These are phyloP conservation scores for Tulasnella sp. DNA, from an alignment of 768 basidiomycete species.

Conservation along the genomic window DNA sequence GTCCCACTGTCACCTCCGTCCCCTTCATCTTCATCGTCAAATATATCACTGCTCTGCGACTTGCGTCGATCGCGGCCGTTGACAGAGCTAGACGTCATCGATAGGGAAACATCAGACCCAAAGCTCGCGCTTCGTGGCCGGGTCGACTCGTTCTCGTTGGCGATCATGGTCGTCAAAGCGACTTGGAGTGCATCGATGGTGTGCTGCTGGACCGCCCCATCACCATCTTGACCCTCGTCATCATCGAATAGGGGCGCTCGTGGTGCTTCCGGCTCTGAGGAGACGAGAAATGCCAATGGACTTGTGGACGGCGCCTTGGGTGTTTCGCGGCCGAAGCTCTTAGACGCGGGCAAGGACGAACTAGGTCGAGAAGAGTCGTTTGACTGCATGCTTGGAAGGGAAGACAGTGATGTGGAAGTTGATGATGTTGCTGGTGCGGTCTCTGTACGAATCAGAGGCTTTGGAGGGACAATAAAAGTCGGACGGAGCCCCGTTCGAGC, in stretches of 20 bases:
- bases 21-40: slow-evolving; percentile 36
- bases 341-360: not conserved
- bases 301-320: not conserved
- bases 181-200: slow-evolving; percentile 96
- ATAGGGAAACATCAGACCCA: not conserved
- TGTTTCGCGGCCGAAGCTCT: not conserved
- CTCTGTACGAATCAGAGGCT: slow-evolving; percentile 7
- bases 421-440: slow-evolving; percentile 8
- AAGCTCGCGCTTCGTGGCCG: slow-evolving; percentile 1
- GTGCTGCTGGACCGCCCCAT: slow-evolving; percentile 49
- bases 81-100: slow-evolving; percentile 19
- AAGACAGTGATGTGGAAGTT: not conserved
- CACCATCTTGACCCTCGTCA: slow-evolving; percentile 48
- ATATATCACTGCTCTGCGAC: slow-evolving; percentile 17
- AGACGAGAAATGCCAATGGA: slow-evolving; percentile 78
- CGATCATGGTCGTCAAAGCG: slow-evolving; percentile 91
- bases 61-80: slow-evolving; percentile 29
- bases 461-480: slow-evolving; percentile 16
- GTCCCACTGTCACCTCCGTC: slow-evolving; percentile 29
- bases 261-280: slow-evolving; percentile 40
- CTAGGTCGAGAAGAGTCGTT: not conserved
- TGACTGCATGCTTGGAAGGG: not conserved
- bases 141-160: slow-evolving; percentile 45
- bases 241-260: slow-evolving; percentile 75
- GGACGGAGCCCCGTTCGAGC: slow-evolving; percentile 7